These are phyloP conservation scores for Erythrobasidium hasegawianum DNA, from an alignment of 1,284 basidiomycete species.

Conservation along the genomic window DNA sequence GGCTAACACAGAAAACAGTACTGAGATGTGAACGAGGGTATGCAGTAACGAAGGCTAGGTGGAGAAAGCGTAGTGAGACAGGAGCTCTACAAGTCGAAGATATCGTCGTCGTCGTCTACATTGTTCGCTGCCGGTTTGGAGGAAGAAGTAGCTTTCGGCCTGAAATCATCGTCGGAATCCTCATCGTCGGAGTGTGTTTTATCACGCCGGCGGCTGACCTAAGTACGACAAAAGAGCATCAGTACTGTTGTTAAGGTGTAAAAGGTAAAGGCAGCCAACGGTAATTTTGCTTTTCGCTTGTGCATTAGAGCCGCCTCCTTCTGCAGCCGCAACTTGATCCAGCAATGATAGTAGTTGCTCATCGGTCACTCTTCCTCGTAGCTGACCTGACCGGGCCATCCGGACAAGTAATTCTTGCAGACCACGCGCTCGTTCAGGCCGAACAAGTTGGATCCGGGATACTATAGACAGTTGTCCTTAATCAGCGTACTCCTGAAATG, in stretches of 20 bases:
- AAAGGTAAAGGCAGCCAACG: slow-evolving; percentile 4
- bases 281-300: slow-evolving; percentile 26
- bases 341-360: slow-evolving; percentile 83
- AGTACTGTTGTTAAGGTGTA: neutral
- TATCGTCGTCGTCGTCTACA: slow-evolving; percentile 1
- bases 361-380: slow-evolving; percentile 79
- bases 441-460: slow-evolving; percentile 86
- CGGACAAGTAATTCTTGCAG: slow-evolving; percentile 80
- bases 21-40: too few species aligned
- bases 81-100: slow-evolving; percentile 4
- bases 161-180: slow-evolving; percentile 17
- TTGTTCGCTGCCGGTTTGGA: neutral
- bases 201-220: slow-evolving; percentile 26
- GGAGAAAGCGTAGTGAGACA: too few species aligned
- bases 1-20: too few species aligned
- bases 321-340: slow-evolving; percentile 68
- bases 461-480: slow-evolving; percentile 53
- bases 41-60: too few species aligned
- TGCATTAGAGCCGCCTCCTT: neutral
- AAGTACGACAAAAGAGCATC: neutral
- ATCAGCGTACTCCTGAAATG: slow-evolving; percentile 35
- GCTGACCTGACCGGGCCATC: slow-evolving; percentile 90
- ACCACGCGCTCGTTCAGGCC: slow-evolving; percentile 77
- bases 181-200: slow-evolving; percentile 27
- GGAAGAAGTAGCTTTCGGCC: neutral